These are phyloP conservation scores for Alternaria novae-zelandiae DNA, from an alignment of 2,329 filamentous ascomycete species.

Conservation along the genomic window DNA sequence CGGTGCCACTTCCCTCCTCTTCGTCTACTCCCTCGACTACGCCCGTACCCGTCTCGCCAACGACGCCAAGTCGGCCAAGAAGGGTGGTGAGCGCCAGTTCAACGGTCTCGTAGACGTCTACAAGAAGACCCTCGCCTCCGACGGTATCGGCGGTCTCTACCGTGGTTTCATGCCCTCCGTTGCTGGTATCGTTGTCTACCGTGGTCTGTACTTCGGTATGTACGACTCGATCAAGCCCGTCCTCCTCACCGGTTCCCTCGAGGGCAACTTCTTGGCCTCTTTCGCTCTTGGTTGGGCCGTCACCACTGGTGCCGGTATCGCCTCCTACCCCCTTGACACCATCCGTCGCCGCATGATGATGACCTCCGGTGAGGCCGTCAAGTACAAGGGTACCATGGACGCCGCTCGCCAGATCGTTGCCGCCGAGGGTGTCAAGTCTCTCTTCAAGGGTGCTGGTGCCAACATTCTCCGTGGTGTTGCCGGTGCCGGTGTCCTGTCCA, in stretches of 20 bases:
- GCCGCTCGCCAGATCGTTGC: slow-evolving; percentile 92
- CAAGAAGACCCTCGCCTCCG: slow-evolving; percentile 98
- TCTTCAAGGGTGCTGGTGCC: slow-evolving; percentile 99
- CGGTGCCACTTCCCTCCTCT: slow-evolving; percentile 99
- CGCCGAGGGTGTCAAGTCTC: slow-evolving; percentile 96
- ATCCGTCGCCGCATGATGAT: slow-evolving; percentile 99
- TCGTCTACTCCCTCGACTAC: slow-evolving; percentile 99
- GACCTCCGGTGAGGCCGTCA: slow-evolving; percentile 96
- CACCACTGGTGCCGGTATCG: slow-evolving; percentile 99
- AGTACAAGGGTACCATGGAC: slow-evolving; percentile 97
- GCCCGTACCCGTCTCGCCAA: slow-evolving; percentile 99
- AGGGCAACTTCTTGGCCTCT: slow-evolving; percentile 99
- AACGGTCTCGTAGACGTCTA: slow-evolving; percentile 99
- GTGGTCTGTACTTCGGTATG: slow-evolving; percentile 99
- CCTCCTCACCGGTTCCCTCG: slow-evolving; percentile 85
- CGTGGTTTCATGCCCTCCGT: slow-evolving; percentile 99
- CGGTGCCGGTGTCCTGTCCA: slow-evolving; percentile 99
- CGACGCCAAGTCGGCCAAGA: slow-evolving; percentile 99
- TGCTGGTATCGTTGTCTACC: slow-evolving; percentile 99
- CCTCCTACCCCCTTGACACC: slow-evolving; percentile 99
- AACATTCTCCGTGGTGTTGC: slow-evolving; percentile 99
- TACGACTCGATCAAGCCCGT: slow-evolving; percentile 99
- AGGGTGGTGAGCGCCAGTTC: slow-evolving; percentile 98
- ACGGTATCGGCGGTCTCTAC: slow-evolving; percentile 99
- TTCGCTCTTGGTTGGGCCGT: slow-evolving; percentile 98